Evolutionary conservation across 2,329 filamentous ascomycete genomes (phyloP).

Genomic region (Microsporum canis): DNA sequence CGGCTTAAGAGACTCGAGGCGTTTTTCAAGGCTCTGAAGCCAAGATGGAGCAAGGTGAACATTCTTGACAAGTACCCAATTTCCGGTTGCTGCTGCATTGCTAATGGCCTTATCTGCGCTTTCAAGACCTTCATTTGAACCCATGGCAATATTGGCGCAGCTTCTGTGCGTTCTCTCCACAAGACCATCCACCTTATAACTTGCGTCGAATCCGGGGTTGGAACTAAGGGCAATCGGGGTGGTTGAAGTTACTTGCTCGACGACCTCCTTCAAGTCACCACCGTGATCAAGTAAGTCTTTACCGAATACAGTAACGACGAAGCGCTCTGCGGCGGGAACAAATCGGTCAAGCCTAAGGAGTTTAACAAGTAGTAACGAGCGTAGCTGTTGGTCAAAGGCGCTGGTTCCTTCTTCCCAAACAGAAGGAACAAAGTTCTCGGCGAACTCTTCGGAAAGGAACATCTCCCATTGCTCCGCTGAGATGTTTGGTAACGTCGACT

Average conservation of each 20-base stretch:
- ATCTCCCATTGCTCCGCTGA: constrained; percentile 58
- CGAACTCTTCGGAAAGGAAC: constrained; percentile 76
- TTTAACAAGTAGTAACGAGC: constrained; percentile 82
- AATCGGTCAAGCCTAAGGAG: constrained; percentile 92
- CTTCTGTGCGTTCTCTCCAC: constrained; percentile 71
- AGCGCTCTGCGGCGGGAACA: constrained; percentile 83
- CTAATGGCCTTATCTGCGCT: constrained; percentile 92
- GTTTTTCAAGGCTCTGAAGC: constrained; percentile 94
- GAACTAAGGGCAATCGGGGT: constrained; percentile 87
- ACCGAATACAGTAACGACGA: constrained; percentile 78
- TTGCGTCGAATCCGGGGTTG: constrained; percentile 92
- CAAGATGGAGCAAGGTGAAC: constrained; percentile 92
- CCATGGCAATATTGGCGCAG: constrained; percentile 98
- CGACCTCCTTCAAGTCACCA: constrained; percentile 75
- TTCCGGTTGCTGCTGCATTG: constrained; percentile 80
- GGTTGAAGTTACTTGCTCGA: constrained; percentile 69
- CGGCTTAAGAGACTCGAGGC: constrained; percentile 88
- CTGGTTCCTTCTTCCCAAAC: constrained; percentile 58
- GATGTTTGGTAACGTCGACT: constrained; percentile 55
- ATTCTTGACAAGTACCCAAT: constrained; percentile 98
- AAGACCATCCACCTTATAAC: constrained; percentile 94
- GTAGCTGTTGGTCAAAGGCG: constrained; percentile 62
- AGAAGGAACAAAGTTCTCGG: constrained; percentile 69
- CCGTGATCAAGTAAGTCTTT: constrained; percentile 68
- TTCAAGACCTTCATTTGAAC: constrained; percentile 84